These are phyloP conservation scores for Acarospora socialis DNA, from an alignment of 2,329 filamentous ascomycete genomes.

Conservation along the genomic window DNA sequence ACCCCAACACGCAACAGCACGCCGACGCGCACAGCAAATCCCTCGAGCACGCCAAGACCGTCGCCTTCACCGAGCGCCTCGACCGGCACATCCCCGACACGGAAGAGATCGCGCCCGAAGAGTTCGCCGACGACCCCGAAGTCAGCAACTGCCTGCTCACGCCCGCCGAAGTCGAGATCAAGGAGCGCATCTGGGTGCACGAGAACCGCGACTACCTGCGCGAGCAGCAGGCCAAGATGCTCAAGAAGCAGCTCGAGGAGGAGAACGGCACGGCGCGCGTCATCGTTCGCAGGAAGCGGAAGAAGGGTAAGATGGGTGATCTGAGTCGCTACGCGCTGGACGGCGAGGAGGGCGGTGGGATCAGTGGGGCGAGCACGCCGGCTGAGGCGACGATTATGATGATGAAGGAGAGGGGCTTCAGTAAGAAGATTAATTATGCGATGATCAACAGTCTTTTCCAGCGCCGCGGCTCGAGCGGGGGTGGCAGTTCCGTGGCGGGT, in stretches of 20 bases:
- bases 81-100: constrained; percentile 32
- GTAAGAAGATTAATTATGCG: constrained; percentile 62
- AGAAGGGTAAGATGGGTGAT: constrained; percentile 32
- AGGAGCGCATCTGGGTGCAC: constrained; percentile 87
- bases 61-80: constrained; percentile 44
- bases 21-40: constrained; percentile 28
- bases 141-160: constrained; percentile 64
- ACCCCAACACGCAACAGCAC: constrained; percentile 43
- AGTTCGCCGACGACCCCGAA: constrained; percentile 82
- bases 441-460: constrained; percentile 47
- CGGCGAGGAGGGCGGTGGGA: constrained; percentile 48
- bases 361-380: constrained; percentile 50
- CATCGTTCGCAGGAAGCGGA: constrained; percentile 34
- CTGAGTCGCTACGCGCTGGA: constrained; percentile 28
- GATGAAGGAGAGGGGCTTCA: constrained; percentile 53
- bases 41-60: constrained; percentile 40
- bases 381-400: constrained; percentile 56
- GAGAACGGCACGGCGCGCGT: constrained; percentile 30
- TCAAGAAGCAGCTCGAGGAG: constrained; percentile 53
- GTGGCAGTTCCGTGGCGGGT: no score
- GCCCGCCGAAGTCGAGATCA: constrained; percentile 60
- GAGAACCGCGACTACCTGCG: constrained; percentile 91
- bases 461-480: no score
- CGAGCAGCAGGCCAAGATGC: constrained; percentile 67
- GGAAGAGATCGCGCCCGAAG: constrained; percentile 59